Evolutionary conservation across 1,139 yeast species (phyloP).

Genomic region (Arxiozyma slooffiae): DNA sequence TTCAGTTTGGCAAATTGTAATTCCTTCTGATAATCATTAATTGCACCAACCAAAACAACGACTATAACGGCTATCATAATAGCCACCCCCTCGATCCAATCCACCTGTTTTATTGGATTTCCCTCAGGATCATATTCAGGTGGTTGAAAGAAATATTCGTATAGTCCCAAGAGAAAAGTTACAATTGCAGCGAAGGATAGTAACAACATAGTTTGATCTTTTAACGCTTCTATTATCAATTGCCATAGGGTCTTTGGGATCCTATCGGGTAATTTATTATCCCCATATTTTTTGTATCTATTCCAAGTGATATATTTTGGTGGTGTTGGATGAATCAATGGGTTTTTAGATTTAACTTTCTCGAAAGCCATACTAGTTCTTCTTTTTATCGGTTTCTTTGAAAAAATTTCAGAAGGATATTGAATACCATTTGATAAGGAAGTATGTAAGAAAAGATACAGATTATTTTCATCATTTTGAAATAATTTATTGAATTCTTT

Average conservation of each 20-base stretch:
- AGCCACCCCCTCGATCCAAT: conserved; percentile 99
- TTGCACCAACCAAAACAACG: conserved; percentile 88
- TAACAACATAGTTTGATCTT: conserved; percentile 82
- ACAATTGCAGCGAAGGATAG: conserved; percentile 79
- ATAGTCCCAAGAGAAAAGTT: conserved; percentile 81
- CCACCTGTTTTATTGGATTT: conserved; percentile 63
- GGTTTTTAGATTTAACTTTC: neutral
- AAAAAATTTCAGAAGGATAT: conserved; percentile 16
- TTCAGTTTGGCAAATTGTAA: conserved; percentile 83
- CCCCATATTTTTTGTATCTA: conserved; percentile 48
- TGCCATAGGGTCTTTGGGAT: conserved; percentile 55
- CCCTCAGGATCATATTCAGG: conserved; percentile 73
- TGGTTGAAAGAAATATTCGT: conserved; percentile 83
- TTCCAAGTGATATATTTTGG: conserved; percentile 15
- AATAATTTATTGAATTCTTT: conserved; percentile 18
- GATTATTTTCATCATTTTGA: conserved; percentile 11
- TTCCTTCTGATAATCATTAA: conserved; percentile 93
- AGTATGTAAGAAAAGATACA: conserved; percentile 34
- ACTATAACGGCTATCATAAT: conserved; percentile 84
- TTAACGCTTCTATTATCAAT: conserved; percentile 74
- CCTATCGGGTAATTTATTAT: conserved; percentile 60
- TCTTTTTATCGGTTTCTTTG: neutral
- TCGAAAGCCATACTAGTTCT: conserved; percentile 1
- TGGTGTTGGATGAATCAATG: neutral
- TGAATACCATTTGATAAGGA: conserved; percentile 38